A percentile compares a stretch with the other conserved stretches of the same genome.
Evolutionary conservation across 164 flowering plant genomes (phyloP).

Genomic region (Aristolochia californica): DNA sequence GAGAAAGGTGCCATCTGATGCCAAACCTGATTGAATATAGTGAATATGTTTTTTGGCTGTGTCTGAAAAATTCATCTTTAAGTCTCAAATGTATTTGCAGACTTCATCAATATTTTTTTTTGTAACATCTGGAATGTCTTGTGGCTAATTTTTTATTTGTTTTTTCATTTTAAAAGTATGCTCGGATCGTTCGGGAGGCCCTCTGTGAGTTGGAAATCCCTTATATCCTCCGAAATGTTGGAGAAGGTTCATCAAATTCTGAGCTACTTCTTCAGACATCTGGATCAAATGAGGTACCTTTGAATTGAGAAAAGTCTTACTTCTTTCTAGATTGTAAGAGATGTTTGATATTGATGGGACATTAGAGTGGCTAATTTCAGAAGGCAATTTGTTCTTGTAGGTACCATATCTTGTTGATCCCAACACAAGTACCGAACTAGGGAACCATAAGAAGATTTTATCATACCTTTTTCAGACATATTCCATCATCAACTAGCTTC

Average conservation of each 20-base stretch:
- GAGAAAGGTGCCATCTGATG: no score
- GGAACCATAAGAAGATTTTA: conserved; percentile 48
- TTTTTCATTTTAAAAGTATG: conserved; percentile 27
- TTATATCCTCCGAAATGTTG: conserved; percentile 56
- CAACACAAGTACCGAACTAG: conserved; percentile 41
- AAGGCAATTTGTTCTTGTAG: conserved; percentile 22
- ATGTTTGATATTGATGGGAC: not conserved
- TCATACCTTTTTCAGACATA: conserved; percentile 52
- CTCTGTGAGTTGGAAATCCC: conserved; percentile 78
- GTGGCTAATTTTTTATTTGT: not conserved
- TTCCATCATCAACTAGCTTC: conserved; percentile 7
- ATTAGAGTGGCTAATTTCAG: not conserved
- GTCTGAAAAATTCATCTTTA: no score
- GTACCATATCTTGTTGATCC: conserved; percentile 68
- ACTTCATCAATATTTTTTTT: no score
- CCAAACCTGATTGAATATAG: no score
- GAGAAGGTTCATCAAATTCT: conserved; percentile 45
- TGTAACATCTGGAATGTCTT: no score
- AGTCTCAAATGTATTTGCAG: no score
- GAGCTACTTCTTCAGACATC: conserved; percentile 30
- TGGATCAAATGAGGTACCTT: conserved; percentile 46
- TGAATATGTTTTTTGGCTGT: no score
- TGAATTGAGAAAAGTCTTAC: not conserved
- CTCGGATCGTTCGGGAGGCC: conserved; percentile 68
- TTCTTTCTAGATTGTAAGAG: not conserved